Conservation (phyloP, 2,329 filamentous ascomycete species). For the Pleomassaria siparia region DNA sequence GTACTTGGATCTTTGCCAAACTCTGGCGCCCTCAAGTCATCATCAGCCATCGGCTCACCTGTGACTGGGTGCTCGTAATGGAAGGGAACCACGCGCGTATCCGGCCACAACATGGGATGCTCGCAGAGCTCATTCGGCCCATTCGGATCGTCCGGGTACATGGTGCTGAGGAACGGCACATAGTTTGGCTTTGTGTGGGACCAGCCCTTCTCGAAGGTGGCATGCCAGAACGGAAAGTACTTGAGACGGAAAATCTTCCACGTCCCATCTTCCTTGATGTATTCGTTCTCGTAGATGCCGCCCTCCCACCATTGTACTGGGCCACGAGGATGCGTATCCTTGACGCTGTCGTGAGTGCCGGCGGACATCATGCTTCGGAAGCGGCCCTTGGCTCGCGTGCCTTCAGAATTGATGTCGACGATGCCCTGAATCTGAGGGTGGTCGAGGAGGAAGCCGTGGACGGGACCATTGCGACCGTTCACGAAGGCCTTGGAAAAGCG, state of each 20-base stretch:
- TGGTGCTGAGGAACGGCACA: constrained; percentile 53
- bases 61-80: constrained; percentile 57
- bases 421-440: constrained; percentile 62
- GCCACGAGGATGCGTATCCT: constrained; percentile 54
- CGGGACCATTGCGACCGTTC: constrained; percentile 57
- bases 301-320: constrained; percentile 62
- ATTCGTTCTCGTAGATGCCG: constrained; percentile 61
- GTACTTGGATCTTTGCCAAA: constrained; percentile 47
- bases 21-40: constrained; percentile 53
- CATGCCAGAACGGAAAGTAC: constrained; percentile 62
- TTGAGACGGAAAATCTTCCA: constrained; percentile 59
- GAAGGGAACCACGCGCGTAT: constrained; percentile 57
- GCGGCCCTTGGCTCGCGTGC: constrained; percentile 53
- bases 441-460: constrained; percentile 59
- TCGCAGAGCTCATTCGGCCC: constrained; percentile 58
- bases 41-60: constrained; percentile 47
- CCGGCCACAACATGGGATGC: constrained; percentile 59
- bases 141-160: constrained; percentile 53
- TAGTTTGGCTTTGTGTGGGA: constrained; percentile 57
- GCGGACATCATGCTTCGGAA: constrained; percentile 60
- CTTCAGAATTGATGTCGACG: constrained; percentile 52
- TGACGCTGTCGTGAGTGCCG: constrained; percentile 56
- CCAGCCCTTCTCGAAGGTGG: constrained; percentile 56
- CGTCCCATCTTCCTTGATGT: constrained; percentile 57
- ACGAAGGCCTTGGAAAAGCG: constrained; percentile 57